phyloP scores from a whole-genome alignment of 2,329 filamentous ascomycete genomes.

The Clarireedia hainanense region DNA sequence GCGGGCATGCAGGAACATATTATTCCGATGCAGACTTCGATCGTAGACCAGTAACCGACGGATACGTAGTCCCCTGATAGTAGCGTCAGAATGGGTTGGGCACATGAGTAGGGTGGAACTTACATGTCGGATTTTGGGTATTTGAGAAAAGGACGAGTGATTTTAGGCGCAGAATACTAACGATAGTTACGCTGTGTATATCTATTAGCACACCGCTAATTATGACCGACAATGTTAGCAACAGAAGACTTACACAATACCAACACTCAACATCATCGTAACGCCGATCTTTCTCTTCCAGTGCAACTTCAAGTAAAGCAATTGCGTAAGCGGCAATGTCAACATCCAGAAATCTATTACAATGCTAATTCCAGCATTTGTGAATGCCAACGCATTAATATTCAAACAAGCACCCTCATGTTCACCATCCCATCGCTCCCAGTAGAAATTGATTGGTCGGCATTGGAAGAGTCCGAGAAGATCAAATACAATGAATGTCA shows the following conservation, averaged over 20 bases:
- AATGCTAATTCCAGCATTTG: slow-evolving; percentile 45
- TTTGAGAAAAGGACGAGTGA: neutral
- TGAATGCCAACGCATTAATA: slow-evolving; percentile 41
- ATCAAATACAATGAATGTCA: slow-evolving; percentile 11
- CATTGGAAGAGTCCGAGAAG: slow-evolving; percentile 34
- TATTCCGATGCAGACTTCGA: slow-evolving; percentile 18
- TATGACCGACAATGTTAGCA: neutral
- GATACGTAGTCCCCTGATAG: slow-evolving; percentile 13
- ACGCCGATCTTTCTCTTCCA: slow-evolving; percentile 41
- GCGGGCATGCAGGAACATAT: slow-evolving; percentile 19
- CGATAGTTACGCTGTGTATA: neutral
- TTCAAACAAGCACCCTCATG: slow-evolving; percentile 41
- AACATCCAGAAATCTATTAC: slow-evolving; percentile 44
- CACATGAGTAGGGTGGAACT: neutral
- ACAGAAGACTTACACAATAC: slow-evolving; percentile 29
- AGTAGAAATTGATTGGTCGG: slow-evolving; percentile 43
- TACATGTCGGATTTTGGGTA: slow-evolving; percentile 6
- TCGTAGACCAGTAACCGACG: slow-evolving; percentile 17
- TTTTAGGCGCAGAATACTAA: slow-evolving; percentile 1
- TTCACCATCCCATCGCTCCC: slow-evolving; percentile 43
- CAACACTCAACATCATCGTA: slow-evolving; percentile 42
- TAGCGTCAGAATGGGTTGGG: neutral
- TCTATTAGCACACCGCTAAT: neutral
- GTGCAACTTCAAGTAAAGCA: slow-evolving; percentile 36
- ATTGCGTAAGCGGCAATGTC: slow-evolving; percentile 39